A percentile compares a stretch with the other conserved stretches of the same genome.
These are phyloP conservation scores for Cutaneotrichosporon sp. DNA, from an alignment of 1,284 basidiomycete genomes.

Conservation along the genomic window DNA sequence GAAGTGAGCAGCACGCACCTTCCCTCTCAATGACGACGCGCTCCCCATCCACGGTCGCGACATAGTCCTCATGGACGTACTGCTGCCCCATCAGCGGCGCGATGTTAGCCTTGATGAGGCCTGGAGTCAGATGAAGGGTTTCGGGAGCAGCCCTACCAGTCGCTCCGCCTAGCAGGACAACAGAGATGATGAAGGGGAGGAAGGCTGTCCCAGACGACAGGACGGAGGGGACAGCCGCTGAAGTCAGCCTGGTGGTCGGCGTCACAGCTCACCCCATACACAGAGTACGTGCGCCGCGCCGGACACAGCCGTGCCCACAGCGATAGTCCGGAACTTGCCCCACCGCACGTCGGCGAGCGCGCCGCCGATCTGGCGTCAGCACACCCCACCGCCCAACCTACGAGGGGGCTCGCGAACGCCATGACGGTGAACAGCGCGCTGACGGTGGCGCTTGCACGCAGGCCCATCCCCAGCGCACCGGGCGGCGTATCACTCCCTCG, in stretches of 20 bases:
- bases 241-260: too few relatives aligned
- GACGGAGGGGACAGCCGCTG: constrained; percentile 44
- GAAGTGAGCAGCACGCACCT: constrained; percentile 37
- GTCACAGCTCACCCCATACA: constrained; percentile 30
- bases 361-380: constrained; percentile 4
- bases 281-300: constrained; percentile 46
- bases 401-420: constrained; percentile 35
- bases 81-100: constrained; percentile 54
- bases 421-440: constrained; percentile 41
- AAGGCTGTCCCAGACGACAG: constrained; percentile 25
- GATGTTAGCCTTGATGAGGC: constrained; percentile 48
- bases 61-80: constrained; percentile 39
- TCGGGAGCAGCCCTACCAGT: constrained; percentile 28
- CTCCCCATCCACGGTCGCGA: constrained; percentile 39
- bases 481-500: constrained; percentile 59
- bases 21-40: constrained; percentile 52
- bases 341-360: constrained; percentile 62
- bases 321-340: constrained; percentile 74
- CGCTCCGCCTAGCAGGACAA: constrained; percentile 51
- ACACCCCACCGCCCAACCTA: constrained; percentile 10
- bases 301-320: constrained; percentile 52
- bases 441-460: constrained; percentile 34
- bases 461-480: constrained; percentile 55
- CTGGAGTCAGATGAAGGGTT: constrained; percentile 15
- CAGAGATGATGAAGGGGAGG: constrained; percentile 49